phyloP scores from a whole-genome alignment of 768 basidiomycete species.

The Pleurotus cornucopiae region DNA sequence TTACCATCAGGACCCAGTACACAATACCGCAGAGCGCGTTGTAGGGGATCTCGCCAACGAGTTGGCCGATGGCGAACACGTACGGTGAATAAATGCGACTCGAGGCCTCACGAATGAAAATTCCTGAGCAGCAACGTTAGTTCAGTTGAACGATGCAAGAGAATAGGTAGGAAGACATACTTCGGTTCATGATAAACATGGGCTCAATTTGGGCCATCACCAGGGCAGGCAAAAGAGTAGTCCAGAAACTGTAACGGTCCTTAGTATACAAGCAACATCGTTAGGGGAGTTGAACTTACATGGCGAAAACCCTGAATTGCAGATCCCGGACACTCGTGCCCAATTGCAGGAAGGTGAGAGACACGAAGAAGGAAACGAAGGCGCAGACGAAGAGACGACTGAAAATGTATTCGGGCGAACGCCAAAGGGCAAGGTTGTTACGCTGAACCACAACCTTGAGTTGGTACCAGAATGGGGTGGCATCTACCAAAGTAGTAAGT shows the following conservation, averaged over 20 bases:
- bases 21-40: constrained; percentile 63
- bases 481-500: constrained; percentile 38
- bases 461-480: constrained; percentile 75
- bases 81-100: constrained; percentile 84
- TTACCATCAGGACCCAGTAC: constrained; percentile 70
- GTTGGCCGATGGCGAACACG: constrained; percentile 80
- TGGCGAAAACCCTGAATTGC: constrained; percentile 77
- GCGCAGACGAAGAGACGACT: constrained; percentile 75
- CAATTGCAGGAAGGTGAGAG: constrained; percentile 76
- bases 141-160: background rate
- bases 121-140: constrained; percentile 18
- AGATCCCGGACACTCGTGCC: constrained; percentile 61
- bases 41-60: constrained; percentile 79
- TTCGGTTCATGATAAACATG: constrained; percentile 71
- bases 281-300: constrained; percentile 38
- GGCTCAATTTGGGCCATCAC: constrained; percentile 82
- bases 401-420: constrained; percentile 83
- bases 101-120: constrained; percentile 54
- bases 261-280: background rate
- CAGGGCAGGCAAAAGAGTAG: constrained; percentile 64
- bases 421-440: constrained; percentile 71
- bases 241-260: constrained; percentile 49
- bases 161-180: constrained; percentile 17
- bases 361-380: constrained; percentile 67
- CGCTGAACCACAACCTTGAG: constrained; percentile 61